These are phyloP conservation scores for Mycena maculata DNA, from an alignment of 768 basidiomycete genomes.

Conservation along the genomic window DNA sequence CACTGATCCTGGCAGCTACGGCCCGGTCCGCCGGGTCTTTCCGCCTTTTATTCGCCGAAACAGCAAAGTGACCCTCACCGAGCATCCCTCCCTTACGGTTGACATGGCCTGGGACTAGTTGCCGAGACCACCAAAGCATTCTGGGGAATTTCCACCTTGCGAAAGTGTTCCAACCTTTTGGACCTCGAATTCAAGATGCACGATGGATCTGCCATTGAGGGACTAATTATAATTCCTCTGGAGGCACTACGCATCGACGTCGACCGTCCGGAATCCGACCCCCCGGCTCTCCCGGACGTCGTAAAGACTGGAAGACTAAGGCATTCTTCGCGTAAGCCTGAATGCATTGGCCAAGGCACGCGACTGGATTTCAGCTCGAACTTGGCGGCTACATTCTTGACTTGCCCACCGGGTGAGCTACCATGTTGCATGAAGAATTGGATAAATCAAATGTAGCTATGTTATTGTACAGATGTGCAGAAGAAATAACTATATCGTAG, in stretches of 20 bases:
- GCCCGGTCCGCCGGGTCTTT: no score
- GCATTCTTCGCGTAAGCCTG: no score
- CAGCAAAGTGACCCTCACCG: neutral
- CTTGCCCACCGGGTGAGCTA: constrained; percentile 42
- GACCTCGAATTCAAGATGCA: neutral
- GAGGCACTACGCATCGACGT: no score
- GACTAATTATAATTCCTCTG: no score
- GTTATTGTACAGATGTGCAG: constrained; percentile 24
- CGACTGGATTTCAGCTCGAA: constrained; percentile 65
- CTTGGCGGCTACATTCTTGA: constrained; percentile 69
- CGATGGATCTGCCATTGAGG: no score
- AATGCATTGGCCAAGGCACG: constrained; percentile 69
- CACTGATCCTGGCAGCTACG: no score
- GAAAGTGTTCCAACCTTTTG: neutral
- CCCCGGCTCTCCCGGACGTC: no score
- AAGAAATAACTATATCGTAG: constrained; percentile 14
- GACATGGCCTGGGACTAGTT: constrained; percentile 3
- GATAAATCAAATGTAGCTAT: constrained; percentile 15
- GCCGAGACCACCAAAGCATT: neutral
- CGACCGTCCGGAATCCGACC: no score
- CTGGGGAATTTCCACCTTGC: neutral
- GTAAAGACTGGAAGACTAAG: no score
- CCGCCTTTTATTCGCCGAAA: no score
- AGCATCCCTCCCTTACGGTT: neutral
- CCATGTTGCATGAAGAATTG: constrained; percentile 2